Base-by-base conservation (phyloP, 106 monocot genomes). In the Agapanthus africanus region DNA sequence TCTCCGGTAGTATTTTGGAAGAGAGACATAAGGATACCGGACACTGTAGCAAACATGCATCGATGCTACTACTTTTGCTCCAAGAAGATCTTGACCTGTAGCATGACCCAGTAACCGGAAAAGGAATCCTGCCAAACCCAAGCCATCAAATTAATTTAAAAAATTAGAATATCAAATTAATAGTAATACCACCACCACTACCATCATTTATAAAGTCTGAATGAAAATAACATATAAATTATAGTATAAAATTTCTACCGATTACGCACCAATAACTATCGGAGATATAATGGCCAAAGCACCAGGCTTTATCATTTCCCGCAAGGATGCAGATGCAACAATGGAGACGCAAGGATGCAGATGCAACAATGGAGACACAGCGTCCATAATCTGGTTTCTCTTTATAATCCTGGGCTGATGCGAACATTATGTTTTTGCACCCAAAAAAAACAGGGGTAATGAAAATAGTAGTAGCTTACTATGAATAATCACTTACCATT, bases 41-140 rank as follows among this genome's bases (percentile, higher is more conserved):
- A 14, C 11, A 99, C 97, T 21, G 97, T 99, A 3, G 92, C 97
- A 83, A 99, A 99, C 97, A 99, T 99, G 92, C 82, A 99, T 81
- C 15, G 97, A 82, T 15, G 97, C 90, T 41, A 99, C 97, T 40
- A 99, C 97, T 78, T 99, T 99, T 1, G 97, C 92, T 62, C 97
- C 97, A 72, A 99, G 89, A 69, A 93, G 86, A 18, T 80, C 82
- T 13, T 90, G 97, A 37, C 80, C 85, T 14, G 92, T 99, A 28
- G 83, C 47, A 30, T 84, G 74, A 8, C 97, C 97, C 80, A 99
- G 67, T 37, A 90, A 56, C n/a, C 84, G 77, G 80, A 99, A 99
- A 46, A 92, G 14, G n/a, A 99, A 60, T 7, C 97, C 97, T 99
- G 80, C 14, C 68, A 73, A 36, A 30, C 15, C 5, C 13, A 41